Conservation (phyloP, 2,329 filamentous ascomycete genomes). For the Aureobasidium sp. region DNA sequence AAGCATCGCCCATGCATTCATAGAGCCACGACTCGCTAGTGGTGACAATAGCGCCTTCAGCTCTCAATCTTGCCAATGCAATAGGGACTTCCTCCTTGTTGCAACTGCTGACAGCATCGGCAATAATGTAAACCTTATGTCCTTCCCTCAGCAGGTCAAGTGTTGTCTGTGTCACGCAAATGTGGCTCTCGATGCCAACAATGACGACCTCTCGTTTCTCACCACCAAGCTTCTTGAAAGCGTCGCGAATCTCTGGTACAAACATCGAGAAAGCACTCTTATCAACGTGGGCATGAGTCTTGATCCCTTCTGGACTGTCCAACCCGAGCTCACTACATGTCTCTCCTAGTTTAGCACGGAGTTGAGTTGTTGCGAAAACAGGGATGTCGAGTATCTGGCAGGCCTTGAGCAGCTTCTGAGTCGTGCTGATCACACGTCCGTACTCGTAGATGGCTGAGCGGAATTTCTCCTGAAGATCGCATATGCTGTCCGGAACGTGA, state of each 20-base stretch:
- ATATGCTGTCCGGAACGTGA: constrained; percentile 55
- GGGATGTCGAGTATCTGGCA: constrained; percentile 59
- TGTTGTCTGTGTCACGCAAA: constrained; percentile 89
- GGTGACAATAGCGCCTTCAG: constrained; percentile 71
- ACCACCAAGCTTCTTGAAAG: constrained; percentile 32
- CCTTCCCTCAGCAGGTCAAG: constrained; percentile 70
- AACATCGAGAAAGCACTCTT: constrained; percentile 91
- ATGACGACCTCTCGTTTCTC: constrained; percentile 56
- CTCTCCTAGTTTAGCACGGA: constrained; percentile 66
- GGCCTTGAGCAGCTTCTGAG: constrained; percentile 47
- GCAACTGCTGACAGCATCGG: constrained; percentile 83
- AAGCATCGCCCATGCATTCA: constrained; percentile 80
- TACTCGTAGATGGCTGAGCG: constrained; percentile 76
- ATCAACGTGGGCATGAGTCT: constrained; percentile 58
- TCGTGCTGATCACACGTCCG: constrained; percentile 58
- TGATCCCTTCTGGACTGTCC: constrained; percentile 43
- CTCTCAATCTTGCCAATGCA: constrained; percentile 67
- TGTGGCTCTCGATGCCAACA: constrained; percentile 87
- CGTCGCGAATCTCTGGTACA: constrained; percentile 56
- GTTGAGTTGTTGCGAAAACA: constrained; percentile 81
- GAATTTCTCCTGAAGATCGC: constrained; percentile 94
- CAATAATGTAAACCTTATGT: constrained; percentile 77
- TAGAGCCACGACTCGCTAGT: constrained; percentile 87
- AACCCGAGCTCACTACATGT: constrained; percentile 66
- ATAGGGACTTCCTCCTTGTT: constrained; percentile 75